A percentile compares a stretch with the other conserved stretches of the same genome.
Conservation (phyloP, 176 grass and related monocot genomes). For the Olyra latifolia region DNA sequence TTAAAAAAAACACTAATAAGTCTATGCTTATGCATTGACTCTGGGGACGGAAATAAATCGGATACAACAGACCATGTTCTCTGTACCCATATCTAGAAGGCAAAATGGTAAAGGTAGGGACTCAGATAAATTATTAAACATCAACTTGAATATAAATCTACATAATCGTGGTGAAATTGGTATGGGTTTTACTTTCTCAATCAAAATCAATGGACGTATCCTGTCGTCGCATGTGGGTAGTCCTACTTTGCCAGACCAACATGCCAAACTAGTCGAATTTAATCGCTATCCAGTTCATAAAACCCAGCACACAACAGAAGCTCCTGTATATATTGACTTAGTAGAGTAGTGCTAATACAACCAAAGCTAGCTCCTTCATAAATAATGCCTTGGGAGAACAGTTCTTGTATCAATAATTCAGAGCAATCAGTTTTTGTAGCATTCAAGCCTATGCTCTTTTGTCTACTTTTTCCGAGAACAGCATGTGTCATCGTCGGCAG, state of each 20-base stretch:
- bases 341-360: conserved; percentile 2
- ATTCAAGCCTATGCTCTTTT: not conserved
- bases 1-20: too few species aligned
- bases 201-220: not conserved
- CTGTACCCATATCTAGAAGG: not conserved
- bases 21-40: not conserved
- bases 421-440: conserved; percentile 2
- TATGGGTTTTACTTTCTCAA: conserved; percentile 17
- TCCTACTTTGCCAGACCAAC: not conserved
- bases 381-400: not conserved
- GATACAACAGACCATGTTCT: not conserved
- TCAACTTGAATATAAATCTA: not conserved
- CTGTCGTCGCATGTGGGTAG: not conserved
- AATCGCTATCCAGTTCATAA: conserved; percentile 2
- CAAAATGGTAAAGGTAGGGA: not conserved
- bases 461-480: not conserved
- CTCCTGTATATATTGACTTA: not conserved
- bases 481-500: conserved; percentile 12
- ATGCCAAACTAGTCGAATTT: not conserved
- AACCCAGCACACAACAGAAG: not conserved
- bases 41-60: not conserved
- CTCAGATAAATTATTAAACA: not conserved
- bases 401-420: conserved; percentile 15
- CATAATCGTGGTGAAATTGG: not conserved
- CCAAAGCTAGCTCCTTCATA: not conserved